Base-by-base conservation (phyloP, 1,284 basidiomycete genomes). In the Ceratobasidium papillatum region DNA sequence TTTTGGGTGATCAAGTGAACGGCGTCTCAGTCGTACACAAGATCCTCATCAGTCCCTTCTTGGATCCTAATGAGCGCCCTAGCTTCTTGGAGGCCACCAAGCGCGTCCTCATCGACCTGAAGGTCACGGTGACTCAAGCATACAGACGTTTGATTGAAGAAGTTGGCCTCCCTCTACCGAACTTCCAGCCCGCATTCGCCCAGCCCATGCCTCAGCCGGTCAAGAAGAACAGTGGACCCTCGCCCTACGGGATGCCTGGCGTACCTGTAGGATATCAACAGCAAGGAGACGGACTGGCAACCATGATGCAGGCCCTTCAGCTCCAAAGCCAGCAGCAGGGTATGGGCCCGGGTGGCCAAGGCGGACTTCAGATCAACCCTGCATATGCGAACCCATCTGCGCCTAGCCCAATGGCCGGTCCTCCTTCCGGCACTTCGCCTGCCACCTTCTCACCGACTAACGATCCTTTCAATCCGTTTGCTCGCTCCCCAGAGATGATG, bases 1-100 rank as follows among this genome's bases (percentile, higher is more conserved):
- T 99, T 51, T 85, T 99, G 76, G 91, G 91, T 64, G 96, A 98
- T 82, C 95, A 98, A 83, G 94, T 96, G 75, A 98, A 99, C 81
- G 97, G 97, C 22, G 92, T 94, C 64, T 92, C 95, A 38, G 94
- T 98, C 52, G 91, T 99, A 45, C 93, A 94, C 82, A 98, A 98
- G 83, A 92, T 99, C 76, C 83, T 99, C 77, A 93, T 93, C 1
- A 95, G 93, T 80, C 87, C 91, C 19, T 94, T 92, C 83, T 86
- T 98, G 75, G 90, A 95, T 54, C 87, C 89, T 8, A 80, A 83
- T 1, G 88, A 92, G 77, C 93, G 92, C 80, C 84, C 86, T 1
- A 84, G 83, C 52, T 93, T 94, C 78, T 85, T 94, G 1, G 95
- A 95, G 78, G 92, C 94, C 2, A 94, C 93, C 27, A 95, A 95